Percentiles rank a stretch among this genome's conserved stretches.
phyloP scores from a whole-genome alignment of 371 early-diverging fungal species.

The Apophysomyces sp. region DNA sequence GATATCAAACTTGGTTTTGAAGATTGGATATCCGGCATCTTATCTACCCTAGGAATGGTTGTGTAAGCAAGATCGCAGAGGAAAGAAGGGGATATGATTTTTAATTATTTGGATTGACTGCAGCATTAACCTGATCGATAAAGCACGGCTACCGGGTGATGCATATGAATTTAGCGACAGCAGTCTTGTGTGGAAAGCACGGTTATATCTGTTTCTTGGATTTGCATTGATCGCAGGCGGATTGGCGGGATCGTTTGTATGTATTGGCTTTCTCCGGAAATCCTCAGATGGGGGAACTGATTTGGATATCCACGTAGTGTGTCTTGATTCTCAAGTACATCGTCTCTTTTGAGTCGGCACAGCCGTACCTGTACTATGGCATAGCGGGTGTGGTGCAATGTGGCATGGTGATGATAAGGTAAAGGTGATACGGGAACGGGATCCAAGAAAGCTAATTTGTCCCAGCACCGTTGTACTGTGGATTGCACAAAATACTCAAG shows the following conservation, averaged over 20 bases:
- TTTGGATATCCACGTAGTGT: slow-evolving; percentile 41
- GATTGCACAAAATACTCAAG: slow-evolving; percentile 49
- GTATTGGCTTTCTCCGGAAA: slow-evolving; percentile 13
- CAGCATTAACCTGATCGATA: slow-evolving; percentile 60
- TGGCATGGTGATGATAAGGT: slow-evolving; percentile 72
- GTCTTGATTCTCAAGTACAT: slow-evolving; percentile 74
- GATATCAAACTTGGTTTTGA: slow-evolving; percentile 62
- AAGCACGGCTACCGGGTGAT: slow-evolving; percentile 55
- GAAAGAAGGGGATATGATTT: neutral
- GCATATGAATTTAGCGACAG: slow-evolving; percentile 43
- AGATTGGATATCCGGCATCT: slow-evolving; percentile 80
- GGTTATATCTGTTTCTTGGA: slow-evolving; percentile 75
- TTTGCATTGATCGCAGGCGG: slow-evolving; percentile 79
- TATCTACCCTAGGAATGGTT: slow-evolving; percentile 76
- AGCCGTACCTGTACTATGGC: slow-evolving; percentile 68
- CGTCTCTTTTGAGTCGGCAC: slow-evolving; percentile 49
- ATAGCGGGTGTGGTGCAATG: slow-evolving; percentile 68
- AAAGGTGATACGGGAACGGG: slow-evolving; percentile 2
- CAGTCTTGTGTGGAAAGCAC: slow-evolving; percentile 66
- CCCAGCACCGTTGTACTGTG: slow-evolving; percentile 44
- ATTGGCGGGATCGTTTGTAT: slow-evolving; percentile 73
- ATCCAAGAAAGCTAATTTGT: neutral
- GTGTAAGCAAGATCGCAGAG: slow-evolving; percentile 49
- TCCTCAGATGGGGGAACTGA: neutral
- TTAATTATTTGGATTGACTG: neutral